These are phyloP conservation scores for Yamadazyma endophytica DNA, from an alignment of 805 yeast genomes.

Conservation along the genomic window DNA sequence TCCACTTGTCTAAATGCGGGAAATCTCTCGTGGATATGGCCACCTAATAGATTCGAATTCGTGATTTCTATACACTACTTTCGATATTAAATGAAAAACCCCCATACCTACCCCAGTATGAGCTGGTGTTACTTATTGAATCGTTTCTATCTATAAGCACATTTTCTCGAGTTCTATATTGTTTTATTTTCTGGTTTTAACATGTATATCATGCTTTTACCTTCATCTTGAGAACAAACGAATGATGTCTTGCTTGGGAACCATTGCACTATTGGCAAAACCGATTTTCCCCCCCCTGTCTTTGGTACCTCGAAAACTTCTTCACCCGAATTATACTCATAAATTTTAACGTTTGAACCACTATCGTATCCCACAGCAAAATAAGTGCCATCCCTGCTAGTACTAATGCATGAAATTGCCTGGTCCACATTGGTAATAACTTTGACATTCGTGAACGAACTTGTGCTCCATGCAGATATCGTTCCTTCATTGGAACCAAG, in stretches of 20 bases:
- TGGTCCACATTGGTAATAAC: constrained; percentile 41
- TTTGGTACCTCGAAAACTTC: constrained; percentile 29
- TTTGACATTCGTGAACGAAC: constrained; percentile 29
- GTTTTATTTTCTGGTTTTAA: no score
- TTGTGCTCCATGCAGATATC: constrained; percentile 46
- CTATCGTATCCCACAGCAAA: constrained; percentile 43
- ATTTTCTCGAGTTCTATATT: no score
- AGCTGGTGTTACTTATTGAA: no score
- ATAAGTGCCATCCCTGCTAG: constrained; percentile 43
- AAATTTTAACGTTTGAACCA: constrained; percentile 38
- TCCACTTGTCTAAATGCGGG: no score
- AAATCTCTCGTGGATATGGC: no score
- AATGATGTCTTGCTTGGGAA: constrained; percentile 29
- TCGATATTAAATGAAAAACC: no score
- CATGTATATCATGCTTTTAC: constrained; percentile 24
- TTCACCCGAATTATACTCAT: constrained; percentile 23
- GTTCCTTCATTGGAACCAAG: constrained; percentile 59
- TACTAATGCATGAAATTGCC: constrained; percentile 35
- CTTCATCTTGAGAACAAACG: constrained; percentile 26
- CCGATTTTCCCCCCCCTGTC: constrained; percentile 23
- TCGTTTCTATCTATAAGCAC: no score
- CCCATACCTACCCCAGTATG: no score
- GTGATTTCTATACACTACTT: no score
- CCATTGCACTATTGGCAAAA: constrained; percentile 28
- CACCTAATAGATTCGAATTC: no score